A percentile compares a stretch with the other conserved stretches of the same genome.
Evolutionary conservation across 352 stramenopile genomes (phyloP).

Genomic region (Phytophthora pini): DNA sequence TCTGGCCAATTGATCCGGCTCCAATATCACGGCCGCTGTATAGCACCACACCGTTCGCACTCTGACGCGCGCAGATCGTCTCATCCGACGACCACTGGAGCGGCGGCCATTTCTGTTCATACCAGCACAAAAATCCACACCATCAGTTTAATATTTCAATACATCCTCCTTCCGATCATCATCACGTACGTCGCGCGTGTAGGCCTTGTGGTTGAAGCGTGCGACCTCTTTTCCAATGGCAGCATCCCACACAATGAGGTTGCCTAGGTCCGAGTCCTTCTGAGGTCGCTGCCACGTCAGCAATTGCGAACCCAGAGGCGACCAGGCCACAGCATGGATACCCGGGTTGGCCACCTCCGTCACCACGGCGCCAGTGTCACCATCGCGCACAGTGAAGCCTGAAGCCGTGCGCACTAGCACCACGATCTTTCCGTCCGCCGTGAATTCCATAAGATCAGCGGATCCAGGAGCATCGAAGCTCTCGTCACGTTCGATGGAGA

Average conservation of each 20-base stretch:
- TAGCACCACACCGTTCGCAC: slow-evolving; percentile 75
- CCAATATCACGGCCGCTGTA: slow-evolving; percentile 77
- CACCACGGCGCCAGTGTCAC: slow-evolving; percentile 67
- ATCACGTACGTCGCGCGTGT: slow-evolving; percentile 74
- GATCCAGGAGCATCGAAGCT: slow-evolving; percentile 45
- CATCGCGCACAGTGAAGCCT: slow-evolving; percentile 74
- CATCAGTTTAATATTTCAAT: slow-evolving; percentile 2
- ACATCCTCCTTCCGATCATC: not conserved
- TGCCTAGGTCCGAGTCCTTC: slow-evolving; percentile 74
- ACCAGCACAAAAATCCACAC: not conserved
- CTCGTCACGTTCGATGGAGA: slow-evolving; percentile 62
- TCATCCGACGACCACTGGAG: slow-evolving; percentile 93
- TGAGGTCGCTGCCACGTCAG: slow-evolving; percentile 89
- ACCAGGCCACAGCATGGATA: slow-evolving; percentile 84
- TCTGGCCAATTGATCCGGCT: slow-evolving; percentile 67
- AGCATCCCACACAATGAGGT: slow-evolving; percentile 87
- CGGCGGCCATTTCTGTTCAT: slow-evolving; percentile 83
- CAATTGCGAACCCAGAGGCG: slow-evolving; percentile 80
- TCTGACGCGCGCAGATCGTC: slow-evolving; percentile 82
- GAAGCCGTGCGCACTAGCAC: slow-evolving; percentile 66
- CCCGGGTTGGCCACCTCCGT: slow-evolving; percentile 73
- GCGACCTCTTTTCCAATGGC: slow-evolving; percentile 60
- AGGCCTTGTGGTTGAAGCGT: slow-evolving; percentile 89
- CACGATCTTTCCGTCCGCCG: slow-evolving; percentile 65
- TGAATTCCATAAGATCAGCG: slow-evolving; percentile 82